Percentiles rank a stretch among this genome's conserved stretches.
phyloP scores from a whole-genome alignment of 1,284 basidiomycete genomes.

The Ceratobasidium sp. region DNA sequence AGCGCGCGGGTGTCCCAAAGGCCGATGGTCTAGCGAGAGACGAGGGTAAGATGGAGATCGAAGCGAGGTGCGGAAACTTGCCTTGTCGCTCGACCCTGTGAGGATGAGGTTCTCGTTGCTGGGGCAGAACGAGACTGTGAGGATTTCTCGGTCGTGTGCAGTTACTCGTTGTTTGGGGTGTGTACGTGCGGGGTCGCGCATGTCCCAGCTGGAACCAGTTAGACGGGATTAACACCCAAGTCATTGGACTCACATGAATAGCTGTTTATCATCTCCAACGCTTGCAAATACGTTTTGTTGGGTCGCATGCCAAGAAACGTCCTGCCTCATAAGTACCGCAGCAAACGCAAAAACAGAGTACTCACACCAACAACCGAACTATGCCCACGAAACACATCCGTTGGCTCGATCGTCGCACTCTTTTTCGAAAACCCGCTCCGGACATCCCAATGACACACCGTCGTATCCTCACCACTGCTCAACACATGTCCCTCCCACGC shows the following conservation, averaged over 20 bases:
- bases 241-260: constrained; percentile 76
- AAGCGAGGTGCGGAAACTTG: constrained; percentile 48
- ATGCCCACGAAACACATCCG: constrained; percentile 85
- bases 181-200: constrained; percentile 64
- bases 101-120: constrained; percentile 83
- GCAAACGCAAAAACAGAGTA: constrained; percentile 40
- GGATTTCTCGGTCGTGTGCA: constrained; percentile 90
- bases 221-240: constrained; percentile 24
- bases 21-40: constrained; percentile 71
- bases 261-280: constrained; percentile 95
- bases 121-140: constrained; percentile 90
- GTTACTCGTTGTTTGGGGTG: constrained; percentile 78
- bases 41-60: neutral
- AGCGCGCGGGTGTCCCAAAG: constrained; percentile 87
- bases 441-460: constrained; percentile 89
- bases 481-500: constrained; percentile 75
- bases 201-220: constrained; percentile 82
- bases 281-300: constrained; percentile 90
- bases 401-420: constrained; percentile 79
- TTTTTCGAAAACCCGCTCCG: constrained; percentile 75
- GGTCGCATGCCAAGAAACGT: constrained; percentile 94
- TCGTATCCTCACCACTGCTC: constrained; percentile 94
- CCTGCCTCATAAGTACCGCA: constrained; percentile 58
- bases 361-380: constrained; percentile 87
- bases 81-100: constrained; percentile 95